Evolutionary conservation across 352 stramenopile species (phyloP).

Genomic region (Nothophytophthora sp.): DNA sequence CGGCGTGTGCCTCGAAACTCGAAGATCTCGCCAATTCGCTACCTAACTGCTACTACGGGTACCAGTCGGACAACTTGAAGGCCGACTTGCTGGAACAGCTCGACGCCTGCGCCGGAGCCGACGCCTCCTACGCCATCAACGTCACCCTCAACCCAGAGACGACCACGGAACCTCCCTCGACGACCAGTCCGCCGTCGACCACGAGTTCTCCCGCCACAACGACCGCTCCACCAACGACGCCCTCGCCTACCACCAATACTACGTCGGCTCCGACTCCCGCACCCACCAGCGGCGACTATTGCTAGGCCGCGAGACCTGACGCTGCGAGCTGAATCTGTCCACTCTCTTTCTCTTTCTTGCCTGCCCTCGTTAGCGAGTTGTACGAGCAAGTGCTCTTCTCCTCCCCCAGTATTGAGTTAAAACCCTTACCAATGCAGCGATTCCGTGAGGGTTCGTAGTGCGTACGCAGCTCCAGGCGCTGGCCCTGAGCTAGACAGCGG

Average conservation of each 20-base stretch:
- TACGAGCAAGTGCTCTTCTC: conserved; percentile 1
- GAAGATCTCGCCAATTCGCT: conserved; percentile 12
- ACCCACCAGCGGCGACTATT: conserved; percentile 13
- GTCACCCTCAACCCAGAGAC: conserved; percentile 7
- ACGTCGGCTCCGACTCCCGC: conserved; percentile 12
- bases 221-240: not conserved
- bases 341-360: not conserved
- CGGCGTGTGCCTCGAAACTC: conserved; percentile 14
- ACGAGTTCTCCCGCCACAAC: conserved; percentile 6
- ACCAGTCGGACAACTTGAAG: conserved; percentile 18
- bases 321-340: no score
- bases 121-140: conserved; percentile 7
- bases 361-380: not conserved
- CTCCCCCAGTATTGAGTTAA: not conserved
- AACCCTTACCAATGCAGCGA: conserved; percentile 2
- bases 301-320: no score
- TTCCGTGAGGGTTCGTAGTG: conserved; percentile 42
- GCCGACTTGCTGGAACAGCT: conserved; percentile 12
- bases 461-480: conserved; percentile 47
- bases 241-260: conserved; percentile 6
- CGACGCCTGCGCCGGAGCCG: conserved; percentile 1
- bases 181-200: not conserved
- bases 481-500: conserved; percentile 40
- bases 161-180: conserved; percentile 3
- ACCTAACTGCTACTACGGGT: conserved; percentile 22